These are phyloP conservation scores for Fusarium siculi DNA, from an alignment of 2,329 filamentous ascomycete species.

Conservation along the genomic window DNA sequence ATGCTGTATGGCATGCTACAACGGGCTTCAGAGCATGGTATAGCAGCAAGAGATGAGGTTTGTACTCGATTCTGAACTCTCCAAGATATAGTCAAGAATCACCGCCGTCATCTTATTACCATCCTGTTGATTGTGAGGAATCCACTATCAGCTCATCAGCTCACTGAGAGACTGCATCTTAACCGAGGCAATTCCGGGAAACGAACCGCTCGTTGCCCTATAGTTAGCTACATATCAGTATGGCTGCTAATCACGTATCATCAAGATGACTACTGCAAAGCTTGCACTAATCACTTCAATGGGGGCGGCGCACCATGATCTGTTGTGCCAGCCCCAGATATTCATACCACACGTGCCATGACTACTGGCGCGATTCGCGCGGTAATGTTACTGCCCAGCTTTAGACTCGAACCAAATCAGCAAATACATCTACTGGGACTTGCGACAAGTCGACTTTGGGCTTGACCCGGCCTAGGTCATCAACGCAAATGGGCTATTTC, in stretches of 20 bases:
- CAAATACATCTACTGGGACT: background rate
- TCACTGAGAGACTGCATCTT: constrained; percentile 13
- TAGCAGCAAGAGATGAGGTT: background rate
- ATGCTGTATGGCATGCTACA: background rate
- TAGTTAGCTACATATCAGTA: background rate
- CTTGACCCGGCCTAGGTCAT: background rate
- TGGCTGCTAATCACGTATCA: background rate
- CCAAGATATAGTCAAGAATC: background rate
- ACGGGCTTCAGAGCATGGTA: background rate
- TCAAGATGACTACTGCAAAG: constrained; percentile 11
- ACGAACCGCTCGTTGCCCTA: constrained; percentile 6
- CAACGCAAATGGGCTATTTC: background rate
- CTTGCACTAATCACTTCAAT: constrained; percentile 7
- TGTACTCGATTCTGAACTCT: background rate
- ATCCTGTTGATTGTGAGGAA: constrained; percentile 6
- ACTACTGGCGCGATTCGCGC: background rate
- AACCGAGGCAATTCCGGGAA: constrained; percentile 1
- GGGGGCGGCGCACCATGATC: background rate
- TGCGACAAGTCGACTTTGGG: background rate
- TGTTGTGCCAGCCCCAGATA: constrained; percentile 14
- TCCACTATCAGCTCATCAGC: constrained; percentile 16
- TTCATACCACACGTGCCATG: constrained; percentile 1
- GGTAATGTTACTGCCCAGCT: background rate
- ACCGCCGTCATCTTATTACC: background rate
- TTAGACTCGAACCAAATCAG: background rate